phyloP scores from a whole-genome alignment of 352 stramenopile genomes.

The Phytophthora tentaculata region DNA sequence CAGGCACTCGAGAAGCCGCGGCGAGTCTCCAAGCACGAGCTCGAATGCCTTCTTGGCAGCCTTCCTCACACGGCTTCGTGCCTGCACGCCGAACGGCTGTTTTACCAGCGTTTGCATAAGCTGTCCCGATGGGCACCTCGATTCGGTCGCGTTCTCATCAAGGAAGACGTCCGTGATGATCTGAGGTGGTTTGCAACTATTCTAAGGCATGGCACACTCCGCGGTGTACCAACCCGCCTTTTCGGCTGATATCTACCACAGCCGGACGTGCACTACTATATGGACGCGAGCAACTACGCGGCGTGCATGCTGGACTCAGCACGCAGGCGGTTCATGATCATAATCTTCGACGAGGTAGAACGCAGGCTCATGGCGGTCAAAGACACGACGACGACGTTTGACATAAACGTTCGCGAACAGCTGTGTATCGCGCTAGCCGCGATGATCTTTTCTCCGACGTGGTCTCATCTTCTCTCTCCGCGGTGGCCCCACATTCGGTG shows the following conservation, averaged over 20 bases:
- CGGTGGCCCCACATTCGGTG: background rate
- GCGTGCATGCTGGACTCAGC: background rate
- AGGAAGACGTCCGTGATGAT: background rate
- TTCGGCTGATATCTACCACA: background rate
- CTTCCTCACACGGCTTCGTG: background rate
- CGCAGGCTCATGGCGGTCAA: background rate
- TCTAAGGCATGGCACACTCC: background rate
- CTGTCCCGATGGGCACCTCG: too few relatives aligned
- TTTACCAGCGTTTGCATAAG: background rate
- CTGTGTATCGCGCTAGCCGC: background rate
- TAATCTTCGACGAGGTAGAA: background rate
- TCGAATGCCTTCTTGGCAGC: background rate
- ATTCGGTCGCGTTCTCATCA: background rate
- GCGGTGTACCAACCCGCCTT: background rate
- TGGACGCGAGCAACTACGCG: background rate
- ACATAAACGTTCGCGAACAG: background rate
- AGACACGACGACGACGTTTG: background rate
- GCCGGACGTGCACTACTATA: background rate
- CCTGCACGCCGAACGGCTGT: background rate
- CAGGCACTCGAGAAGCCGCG: background rate
- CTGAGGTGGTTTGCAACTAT: background rate
- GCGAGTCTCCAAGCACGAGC: background rate
- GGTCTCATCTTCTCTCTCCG: too few relatives aligned
- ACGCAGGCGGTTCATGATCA: background rate
- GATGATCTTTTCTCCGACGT: background rate